These are phyloP conservation scores for Abrus precatorius DNA, from an alignment of 306 rosid genomes.

Conservation along the genomic window DNA sequence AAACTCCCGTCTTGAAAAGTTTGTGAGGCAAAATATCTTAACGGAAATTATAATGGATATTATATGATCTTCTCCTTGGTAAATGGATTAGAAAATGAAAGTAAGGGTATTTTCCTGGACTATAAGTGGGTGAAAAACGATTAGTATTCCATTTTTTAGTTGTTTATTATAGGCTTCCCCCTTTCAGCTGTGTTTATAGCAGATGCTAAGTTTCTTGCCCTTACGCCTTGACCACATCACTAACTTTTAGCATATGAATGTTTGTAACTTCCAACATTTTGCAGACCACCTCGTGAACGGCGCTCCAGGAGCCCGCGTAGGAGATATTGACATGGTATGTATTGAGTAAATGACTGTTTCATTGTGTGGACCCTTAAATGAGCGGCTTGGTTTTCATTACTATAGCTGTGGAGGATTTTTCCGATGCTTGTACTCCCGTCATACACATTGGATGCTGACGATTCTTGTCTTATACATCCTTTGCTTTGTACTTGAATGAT, in stretches of 20 bases:
- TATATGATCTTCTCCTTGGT: background rate
- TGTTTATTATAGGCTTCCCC: background rate
- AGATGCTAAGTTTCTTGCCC: background rate
- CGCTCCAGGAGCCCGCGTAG: constrained; percentile 98
- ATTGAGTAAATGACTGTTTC: constrained; percentile 47
- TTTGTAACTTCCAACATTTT: constrained; percentile 37
- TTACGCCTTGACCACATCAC: no score
- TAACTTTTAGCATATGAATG: constrained; percentile 25
- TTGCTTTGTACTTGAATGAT: constrained; percentile 33
- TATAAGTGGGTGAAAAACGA: background rate
- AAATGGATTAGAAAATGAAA: constrained; percentile 21
- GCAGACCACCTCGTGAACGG: constrained; percentile 80
- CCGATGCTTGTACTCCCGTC: constrained; percentile 42
- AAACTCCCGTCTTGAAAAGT: background rate
- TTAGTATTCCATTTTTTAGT: constrained; percentile 26
- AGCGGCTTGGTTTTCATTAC: constrained; percentile 40
- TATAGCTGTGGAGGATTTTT: constrained; percentile 43
- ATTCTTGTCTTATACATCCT: constrained; percentile 42
- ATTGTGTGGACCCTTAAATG: constrained; percentile 42
- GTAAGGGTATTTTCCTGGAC: constrained; percentile 8
- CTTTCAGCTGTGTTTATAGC: constrained; percentile 7
- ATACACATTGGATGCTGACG: constrained; percentile 39
- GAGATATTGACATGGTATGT: constrained; percentile 67
- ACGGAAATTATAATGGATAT: background rate
- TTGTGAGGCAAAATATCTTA: background rate